phyloP scores from a whole-genome alignment of 2,329 filamentous ascomycete genomes.

The Sporothrix luriei region DNA sequence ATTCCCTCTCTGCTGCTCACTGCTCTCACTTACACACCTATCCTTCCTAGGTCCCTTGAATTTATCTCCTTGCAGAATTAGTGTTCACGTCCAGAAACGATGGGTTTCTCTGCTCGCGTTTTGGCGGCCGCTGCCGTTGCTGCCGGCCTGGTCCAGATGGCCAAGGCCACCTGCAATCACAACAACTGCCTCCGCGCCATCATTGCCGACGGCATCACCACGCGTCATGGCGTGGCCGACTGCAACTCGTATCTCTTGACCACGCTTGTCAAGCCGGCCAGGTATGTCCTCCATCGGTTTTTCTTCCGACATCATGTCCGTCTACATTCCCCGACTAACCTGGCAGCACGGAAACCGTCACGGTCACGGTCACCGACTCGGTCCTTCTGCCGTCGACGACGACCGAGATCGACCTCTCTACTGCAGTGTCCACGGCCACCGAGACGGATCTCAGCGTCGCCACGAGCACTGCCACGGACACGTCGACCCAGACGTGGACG shows the following conservation, averaged over 20 bases:
- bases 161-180: slow-evolving; percentile 11
- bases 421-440: background rate
- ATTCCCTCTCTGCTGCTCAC: slow-evolving; percentile 6
- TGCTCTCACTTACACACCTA: background rate
- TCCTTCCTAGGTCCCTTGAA: background rate
- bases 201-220: background rate
- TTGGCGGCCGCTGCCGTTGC: background rate
- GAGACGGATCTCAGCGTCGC: background rate
- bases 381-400: background rate
- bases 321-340: background rate
- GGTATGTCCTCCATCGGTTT: background rate
- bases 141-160: background rate
- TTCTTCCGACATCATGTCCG: background rate
- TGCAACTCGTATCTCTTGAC: slow-evolving; percentile 19
- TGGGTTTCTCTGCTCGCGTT: slow-evolving; percentile 4
- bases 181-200: slow-evolving; percentile 22
- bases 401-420: background rate
- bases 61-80: background rate
- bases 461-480: slow-evolving; percentile 8
- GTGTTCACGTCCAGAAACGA: background rate
- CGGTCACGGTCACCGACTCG: background rate
- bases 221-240: background rate
- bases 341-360: slow-evolving; percentile 4
- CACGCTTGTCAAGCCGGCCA: background rate
- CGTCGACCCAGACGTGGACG: background rate